phyloP scores from a whole-genome alignment of 441 rosid species.

The Flueggea neowawraea region DNA sequence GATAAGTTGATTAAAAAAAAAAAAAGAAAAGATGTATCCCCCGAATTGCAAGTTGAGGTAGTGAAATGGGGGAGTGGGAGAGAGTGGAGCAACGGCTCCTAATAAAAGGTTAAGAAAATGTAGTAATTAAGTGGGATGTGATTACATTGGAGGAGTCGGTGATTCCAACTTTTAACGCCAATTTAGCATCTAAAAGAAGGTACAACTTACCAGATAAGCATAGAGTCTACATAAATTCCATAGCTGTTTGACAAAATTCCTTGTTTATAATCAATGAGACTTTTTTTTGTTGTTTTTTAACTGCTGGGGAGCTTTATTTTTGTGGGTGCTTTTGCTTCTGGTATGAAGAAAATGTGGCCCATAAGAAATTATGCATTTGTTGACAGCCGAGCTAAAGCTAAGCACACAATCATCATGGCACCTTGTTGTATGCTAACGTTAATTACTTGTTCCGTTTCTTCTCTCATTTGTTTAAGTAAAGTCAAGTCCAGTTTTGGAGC shows the following conservation, averaged over 20 bases:
- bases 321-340: constrained; percentile 9
- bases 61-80: no score
- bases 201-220: no score
- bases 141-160: no score
- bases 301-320: background rate
- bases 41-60: no score
- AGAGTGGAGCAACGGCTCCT: no score
- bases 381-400: constrained; percentile 35
- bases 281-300: background rate
- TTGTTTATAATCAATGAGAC: background rate
- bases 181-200: no score
- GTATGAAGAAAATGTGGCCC: constrained; percentile 22
- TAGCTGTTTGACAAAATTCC: constrained; percentile 7
- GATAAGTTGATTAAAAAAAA: no score
- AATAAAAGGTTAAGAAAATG: no score
- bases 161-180: no score
- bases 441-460: background rate
- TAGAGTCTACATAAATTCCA: background rate
- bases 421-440: constrained; percentile 35
- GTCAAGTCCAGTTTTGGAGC: background rate
- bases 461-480: background rate
- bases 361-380: constrained; percentile 34
- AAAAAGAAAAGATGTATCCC: no score
- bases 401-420: constrained; percentile 40
- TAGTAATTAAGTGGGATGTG: no score